Base-by-base conservation (phyloP, 306 rosid genomes). In the Astragalus glycyphyllos region DNA sequence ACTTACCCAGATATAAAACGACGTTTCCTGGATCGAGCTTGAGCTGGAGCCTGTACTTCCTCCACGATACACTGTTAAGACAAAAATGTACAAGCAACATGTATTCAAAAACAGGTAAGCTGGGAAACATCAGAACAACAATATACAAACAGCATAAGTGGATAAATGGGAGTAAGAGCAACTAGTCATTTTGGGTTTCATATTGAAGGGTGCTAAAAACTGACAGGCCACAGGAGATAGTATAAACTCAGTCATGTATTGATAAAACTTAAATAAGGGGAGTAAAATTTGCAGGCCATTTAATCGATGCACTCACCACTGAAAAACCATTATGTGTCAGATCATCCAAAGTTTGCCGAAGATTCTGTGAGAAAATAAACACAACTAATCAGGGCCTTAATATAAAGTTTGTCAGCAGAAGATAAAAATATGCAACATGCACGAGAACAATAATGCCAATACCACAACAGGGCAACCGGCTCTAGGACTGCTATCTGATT, bases 391-490 rank as follows among this genome's bases (percentile, higher is more conserved):
- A 51, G 26, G 50, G 26, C 31, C 54, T 40, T 23, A 15, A 47
- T 47, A 47, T 46, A 65, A 61, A 55, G 5, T 20, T 58, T 34
- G 63, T 51, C 49, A 51, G 11, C 37, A 77, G 47, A 63, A 63
- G 34, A 68, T 31, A 68, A 17, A 60, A 70, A 42, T 23, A 78
- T n/a, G 47, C 58, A 44, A 59, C 41, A 69, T 54, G 67, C 37
- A 57, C 41, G 64, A 11, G 51, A 63, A 23, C 68, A 78, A 59
- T 49, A 69, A 59, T 73, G 38, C 3, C 53, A 58, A 64, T 92
- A 93, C 98, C 96, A 93, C 82, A 77, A 93, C 97, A 29, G 94
- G 98, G 80, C 97, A 93, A 74, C 98, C 96, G 78, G 98, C 98
- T 82, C 79, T 88, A 20, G 98, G 98, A 76, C 84, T 70, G 57